Conservation (phyloP, 306 rosid genomes). For the Dalbergia cochinchinensis region DNA sequence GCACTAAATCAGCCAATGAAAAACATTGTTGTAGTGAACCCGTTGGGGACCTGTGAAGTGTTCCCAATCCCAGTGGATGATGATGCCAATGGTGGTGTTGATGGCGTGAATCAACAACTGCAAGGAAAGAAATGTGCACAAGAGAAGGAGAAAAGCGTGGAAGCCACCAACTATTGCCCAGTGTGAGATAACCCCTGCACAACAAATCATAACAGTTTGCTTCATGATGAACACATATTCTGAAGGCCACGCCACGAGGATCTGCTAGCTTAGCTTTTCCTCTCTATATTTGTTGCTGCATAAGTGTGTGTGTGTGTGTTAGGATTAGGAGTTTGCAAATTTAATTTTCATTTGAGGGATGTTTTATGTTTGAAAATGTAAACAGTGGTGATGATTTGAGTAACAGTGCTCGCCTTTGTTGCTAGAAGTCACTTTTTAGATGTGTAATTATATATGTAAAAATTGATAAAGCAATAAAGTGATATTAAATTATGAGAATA, state of each 20-base stretch:
- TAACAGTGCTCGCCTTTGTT: no score
- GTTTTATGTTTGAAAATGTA: no score
- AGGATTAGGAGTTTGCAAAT: no score
- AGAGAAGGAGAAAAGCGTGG: constrained; percentile 1
- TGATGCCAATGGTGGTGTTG: constrained; percentile 2
- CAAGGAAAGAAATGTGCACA: not conserved
- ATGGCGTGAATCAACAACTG: constrained; percentile 5
- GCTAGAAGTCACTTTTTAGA: no score
- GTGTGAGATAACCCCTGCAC: not conserved
- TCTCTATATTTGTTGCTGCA: not conserved
- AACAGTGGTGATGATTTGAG: no score
- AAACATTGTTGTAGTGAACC: constrained; percentile 34
- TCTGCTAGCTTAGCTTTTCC: not conserved
- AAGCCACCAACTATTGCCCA: not conserved
- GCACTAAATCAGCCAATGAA: constrained; percentile 1
- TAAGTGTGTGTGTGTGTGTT: no score
- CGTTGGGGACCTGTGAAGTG: constrained; percentile 38
- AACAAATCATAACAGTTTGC: not conserved
- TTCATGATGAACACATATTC: not conserved
- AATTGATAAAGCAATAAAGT: no score
- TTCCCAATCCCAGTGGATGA: constrained; percentile 36
- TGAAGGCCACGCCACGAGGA: not conserved
- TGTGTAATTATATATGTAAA: no score
- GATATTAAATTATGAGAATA: no score
- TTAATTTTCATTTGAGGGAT: no score